Base-by-base conservation (phyloP, 2,329 filamentous ascomycete species). In the Sclerotiophoma versabilis region DNA sequence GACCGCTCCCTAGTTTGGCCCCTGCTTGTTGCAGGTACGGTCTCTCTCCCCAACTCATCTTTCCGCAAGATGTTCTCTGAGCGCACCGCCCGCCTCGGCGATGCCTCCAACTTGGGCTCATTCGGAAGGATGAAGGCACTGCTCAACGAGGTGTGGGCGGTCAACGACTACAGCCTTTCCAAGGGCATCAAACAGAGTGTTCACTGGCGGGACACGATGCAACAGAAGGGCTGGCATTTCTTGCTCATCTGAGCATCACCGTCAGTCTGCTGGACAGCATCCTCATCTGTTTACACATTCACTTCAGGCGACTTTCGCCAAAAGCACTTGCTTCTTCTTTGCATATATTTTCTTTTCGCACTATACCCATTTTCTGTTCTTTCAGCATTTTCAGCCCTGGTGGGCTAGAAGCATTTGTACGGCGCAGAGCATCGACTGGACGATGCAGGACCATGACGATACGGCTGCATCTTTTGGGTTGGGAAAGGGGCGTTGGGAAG, bases 171-270 rank as follows among this genome's bases (percentile, higher is more conserved):
- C 65, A 83, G 76, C 64, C 74, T 76, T 38, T 71, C 73, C 64
- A 72, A 77, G 78, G 76, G 77, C 64, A 75, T 75, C 62, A 76
- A 70, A 65, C 87, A 86, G 72, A 88, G 89, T 79, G 85, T 96
- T 77, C 92, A 93, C 87, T 98, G 93, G 93, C 84, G 93, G 79
- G 91, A 96, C 78, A 86, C 93, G 73, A 96, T 97, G 92, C 86
- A 86, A 78, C 86, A 88, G 79, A 95, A 93, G 80, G 87, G 87
- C 66, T 96, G 92, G 93, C 91, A 96, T 75, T 95, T 92, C 79
- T 83, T 97, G 76, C 85, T 97, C 76, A 93, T 97, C 78, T 96
- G 75, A 70, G 64, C 60, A 58, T 44, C 34, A 46, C 36, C 30
- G 52, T 49, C 57, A 57, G 57, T 68, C 67, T 73, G 69, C 70